phyloP scores from a whole-genome alignment of 202 grass and related monocot genomes.

The Zizania palustris region DNA sequence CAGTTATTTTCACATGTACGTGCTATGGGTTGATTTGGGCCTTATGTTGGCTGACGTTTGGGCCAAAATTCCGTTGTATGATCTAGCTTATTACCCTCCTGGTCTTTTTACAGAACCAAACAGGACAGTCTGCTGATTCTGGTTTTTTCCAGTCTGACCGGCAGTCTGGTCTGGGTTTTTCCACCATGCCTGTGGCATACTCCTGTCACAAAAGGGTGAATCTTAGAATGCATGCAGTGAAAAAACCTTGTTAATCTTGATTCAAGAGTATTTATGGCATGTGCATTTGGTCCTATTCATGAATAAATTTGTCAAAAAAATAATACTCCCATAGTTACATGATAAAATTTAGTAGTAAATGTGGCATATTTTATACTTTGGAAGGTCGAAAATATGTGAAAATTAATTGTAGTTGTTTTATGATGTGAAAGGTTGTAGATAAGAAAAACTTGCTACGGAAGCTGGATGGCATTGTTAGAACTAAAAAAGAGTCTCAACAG shows the following conservation, averaged over 20 bases:
- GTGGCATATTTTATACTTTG: background rate
- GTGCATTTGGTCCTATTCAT: background rate
- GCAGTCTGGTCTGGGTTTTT: too few relatives aligned
- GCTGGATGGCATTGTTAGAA: slow-evolving; percentile 56
- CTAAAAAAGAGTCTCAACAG: slow-evolving; percentile 67
- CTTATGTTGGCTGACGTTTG: too few relatives aligned
- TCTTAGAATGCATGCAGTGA: background rate
- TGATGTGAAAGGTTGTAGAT: slow-evolving; percentile 56
- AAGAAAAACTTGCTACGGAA: slow-evolving; percentile 71
- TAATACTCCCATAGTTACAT: background rate
- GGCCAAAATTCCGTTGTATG: too few relatives aligned
- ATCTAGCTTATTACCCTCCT: too few relatives aligned
- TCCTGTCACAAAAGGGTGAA: too few relatives aligned
- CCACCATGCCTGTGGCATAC: background rate
- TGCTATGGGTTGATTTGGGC: too few relatives aligned
- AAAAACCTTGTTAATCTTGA: background rate
- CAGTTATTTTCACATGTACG: too few relatives aligned
- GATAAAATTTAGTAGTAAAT: background rate
- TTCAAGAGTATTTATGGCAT: background rate
- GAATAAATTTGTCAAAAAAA: background rate
- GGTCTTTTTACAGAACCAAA: too few relatives aligned
- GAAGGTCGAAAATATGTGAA: background rate
- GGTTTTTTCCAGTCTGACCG: too few relatives aligned
- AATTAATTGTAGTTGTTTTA: slow-evolving; percentile 34
- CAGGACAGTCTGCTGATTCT: too few relatives aligned